Evolutionary conservation across 2,329 filamentous ascomycete genomes (phyloP), one percentile per base, ranked within the genome.

Genomic region (Akanthomyces uredinophilus): DNA sequence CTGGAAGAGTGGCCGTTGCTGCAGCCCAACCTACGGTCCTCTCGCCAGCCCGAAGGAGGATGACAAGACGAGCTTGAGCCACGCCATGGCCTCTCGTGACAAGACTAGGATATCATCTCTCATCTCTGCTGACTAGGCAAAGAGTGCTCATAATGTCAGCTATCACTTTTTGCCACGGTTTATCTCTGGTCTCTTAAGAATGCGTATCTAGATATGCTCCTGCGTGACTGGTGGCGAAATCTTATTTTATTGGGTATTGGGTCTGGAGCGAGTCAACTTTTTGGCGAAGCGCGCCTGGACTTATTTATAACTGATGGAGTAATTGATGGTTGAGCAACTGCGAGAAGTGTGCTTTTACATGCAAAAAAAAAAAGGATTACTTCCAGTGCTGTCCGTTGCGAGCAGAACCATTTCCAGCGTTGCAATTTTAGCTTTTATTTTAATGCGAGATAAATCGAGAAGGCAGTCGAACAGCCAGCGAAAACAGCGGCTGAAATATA

Each of bases 21-120:
- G 76, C 75, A 71, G 74, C 70, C 67, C 76, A 74, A 61, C 70
- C 66, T 73, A 63, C 63, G 65, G 67, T 8, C 81, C 82, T 7
- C 74, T 79, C 47, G 78, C 80, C 35, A 81, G 82, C 68, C 79
- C 83, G 0, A 81, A 82, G 49, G 72, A 75, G 59, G 70, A 70
- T 50, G 78, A 81, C 7, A 54, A 35, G 51, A 32, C 32, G 55
- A 75, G 79, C 52, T 75, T 79, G 8, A 63, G 67, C n/a, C 74
- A 78, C 63, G 72, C 72, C 62, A 75, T 75, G 66, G 46, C 64
- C 61, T 46, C 63, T 14, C 74, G 77, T 59, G 83, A 85, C 67
- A 83, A 79, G 78, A 87, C 84, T 41, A 79, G 84, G 66, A 87
- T 88, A 66, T 85, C 84, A 49, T 83, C 85, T 39, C 84, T 88